A percentile compares a stretch with the other conserved stretches of the same genome.
phyloP scores from a whole-genome alignment of 1,284 basidiomycete species.

The Sporisorium graminicola region DNA sequence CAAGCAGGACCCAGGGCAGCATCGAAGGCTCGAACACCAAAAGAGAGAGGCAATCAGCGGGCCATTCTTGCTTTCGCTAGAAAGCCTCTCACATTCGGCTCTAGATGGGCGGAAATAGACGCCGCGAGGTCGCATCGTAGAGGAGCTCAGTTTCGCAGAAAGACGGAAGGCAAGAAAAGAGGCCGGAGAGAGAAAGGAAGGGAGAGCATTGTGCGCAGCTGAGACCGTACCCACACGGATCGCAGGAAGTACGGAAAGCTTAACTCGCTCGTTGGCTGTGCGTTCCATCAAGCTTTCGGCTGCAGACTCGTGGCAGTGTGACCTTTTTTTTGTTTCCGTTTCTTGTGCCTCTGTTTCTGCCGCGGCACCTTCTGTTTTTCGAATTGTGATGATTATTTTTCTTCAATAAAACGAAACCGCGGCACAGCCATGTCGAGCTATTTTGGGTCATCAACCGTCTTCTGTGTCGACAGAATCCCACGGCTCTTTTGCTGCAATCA shows the following conservation, averaged over 20 bases:
- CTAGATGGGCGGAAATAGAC: not conserved
- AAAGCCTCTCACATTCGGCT: not conserved
- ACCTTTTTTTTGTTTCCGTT: not conserved
- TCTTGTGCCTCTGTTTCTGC: not conserved
- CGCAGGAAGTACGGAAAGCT: constrained; percentile 1
- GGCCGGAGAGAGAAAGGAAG: not conserved
- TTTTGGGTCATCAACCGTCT: not conserved
- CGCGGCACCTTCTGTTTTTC: too few species aligned
- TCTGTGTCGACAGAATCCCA: not conserved
- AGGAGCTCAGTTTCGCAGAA: not conserved
- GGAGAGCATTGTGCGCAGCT: not conserved
- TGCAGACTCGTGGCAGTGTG: not conserved
- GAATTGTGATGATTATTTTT: too few species aligned
- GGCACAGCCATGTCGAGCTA: not conserved
- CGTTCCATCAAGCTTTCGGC: not conserved
- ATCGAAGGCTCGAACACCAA: not conserved
- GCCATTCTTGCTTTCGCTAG: not conserved
- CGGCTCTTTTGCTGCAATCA: not conserved
- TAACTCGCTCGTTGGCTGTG: constrained; percentile 8
- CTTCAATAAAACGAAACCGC: too few species aligned
- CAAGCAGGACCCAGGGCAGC: not conserved
- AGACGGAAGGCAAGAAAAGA: too few species aligned
- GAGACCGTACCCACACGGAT: not conserved
- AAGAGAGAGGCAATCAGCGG: not conserved
- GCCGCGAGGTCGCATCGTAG: not conserved